A percentile compares a stretch with the other conserved stretches of the same genome.
Conservation (phyloP, 2,329 filamentous ascomycete genomes). For the Cladophialophora chaetospira region DNA sequence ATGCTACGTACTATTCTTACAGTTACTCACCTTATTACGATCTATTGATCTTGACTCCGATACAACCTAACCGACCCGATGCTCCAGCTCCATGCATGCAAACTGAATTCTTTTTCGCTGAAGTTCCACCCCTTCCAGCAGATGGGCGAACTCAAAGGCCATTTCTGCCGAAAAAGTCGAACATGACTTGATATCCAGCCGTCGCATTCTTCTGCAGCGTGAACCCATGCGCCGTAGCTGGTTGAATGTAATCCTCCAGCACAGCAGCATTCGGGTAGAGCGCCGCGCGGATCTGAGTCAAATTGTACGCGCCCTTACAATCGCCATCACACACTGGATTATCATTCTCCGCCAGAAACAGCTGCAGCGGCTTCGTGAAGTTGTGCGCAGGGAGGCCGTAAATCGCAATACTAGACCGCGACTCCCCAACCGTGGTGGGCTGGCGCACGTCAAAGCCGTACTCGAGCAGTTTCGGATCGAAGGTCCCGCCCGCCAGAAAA, state of each 20-base stretch:
- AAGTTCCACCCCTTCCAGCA: too few relatives aligned
- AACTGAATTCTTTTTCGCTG: too few relatives aligned
- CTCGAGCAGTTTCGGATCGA: constrained; percentile 13
- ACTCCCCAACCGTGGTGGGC: constrained; percentile 24
- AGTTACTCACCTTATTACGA: too few relatives aligned
- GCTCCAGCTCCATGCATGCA: too few relatives aligned
- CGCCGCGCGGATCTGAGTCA: constrained; percentile 16
- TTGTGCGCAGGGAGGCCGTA: background rate
- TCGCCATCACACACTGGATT: constrained; percentile 41
- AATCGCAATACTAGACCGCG: constrained; percentile 27
- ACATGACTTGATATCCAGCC: constrained; percentile 35
- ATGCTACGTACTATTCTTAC: too few relatives aligned
- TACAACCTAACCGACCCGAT: too few relatives aligned
- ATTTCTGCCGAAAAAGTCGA: constrained; percentile 30
- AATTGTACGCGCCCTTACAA: constrained; percentile 36
- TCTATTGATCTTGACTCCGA: too few relatives aligned
- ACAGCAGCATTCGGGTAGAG: constrained; percentile 35
- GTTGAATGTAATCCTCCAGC: constrained; percentile 38
- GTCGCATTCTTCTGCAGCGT: constrained; percentile 41
- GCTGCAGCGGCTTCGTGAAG: constrained; percentile 31
- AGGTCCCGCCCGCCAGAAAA: background rate
- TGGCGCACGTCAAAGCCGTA: constrained; percentile 23
- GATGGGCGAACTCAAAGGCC: too few relatives aligned
- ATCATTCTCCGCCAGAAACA: constrained; percentile 39
- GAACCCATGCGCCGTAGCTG: constrained; percentile 41